Conservation (phyloP, 2,329 filamentous ascomycete genomes). For the Fusarium longipes region DNA sequence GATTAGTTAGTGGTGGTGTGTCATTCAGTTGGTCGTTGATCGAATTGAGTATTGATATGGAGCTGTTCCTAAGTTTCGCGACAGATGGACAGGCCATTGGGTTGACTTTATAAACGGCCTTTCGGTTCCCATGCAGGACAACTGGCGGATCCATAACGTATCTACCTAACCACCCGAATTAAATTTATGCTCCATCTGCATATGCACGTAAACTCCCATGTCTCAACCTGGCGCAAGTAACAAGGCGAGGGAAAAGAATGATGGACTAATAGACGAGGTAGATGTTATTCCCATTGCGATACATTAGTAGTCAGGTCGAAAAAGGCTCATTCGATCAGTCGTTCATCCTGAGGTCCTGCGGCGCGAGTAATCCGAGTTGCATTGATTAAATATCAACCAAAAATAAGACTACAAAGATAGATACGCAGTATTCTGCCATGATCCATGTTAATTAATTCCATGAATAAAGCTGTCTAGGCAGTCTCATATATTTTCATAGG, state of each 20-base stretch:
- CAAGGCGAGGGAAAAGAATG: neutral
- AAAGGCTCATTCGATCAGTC: no score
- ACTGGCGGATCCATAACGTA: constrained; percentile 1
- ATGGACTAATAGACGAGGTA: no score
- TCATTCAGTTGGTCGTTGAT: neutral
- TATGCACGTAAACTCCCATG: neutral
- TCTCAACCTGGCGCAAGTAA: neutral
- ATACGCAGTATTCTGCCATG: neutral
- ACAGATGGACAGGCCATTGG: neutral
- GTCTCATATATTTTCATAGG: neutral
- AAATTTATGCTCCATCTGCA: neutral
- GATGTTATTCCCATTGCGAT: no score
- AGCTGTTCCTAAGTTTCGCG: neutral
- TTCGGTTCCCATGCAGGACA: constrained; percentile 4
- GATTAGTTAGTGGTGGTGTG: neutral
- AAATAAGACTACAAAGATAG: neutral
- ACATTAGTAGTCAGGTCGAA: no score
- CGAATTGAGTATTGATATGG: neutral
- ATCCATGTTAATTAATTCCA: no score
- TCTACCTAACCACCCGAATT: neutral
- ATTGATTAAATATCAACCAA: no score
- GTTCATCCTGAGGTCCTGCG: no score
- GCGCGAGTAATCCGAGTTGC: neutral
- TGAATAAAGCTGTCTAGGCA: neutral
- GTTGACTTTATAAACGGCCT: neutral